Conservation (phyloP, 352 stramenopile species). For the Phytophthora podocarpi region DNA sequence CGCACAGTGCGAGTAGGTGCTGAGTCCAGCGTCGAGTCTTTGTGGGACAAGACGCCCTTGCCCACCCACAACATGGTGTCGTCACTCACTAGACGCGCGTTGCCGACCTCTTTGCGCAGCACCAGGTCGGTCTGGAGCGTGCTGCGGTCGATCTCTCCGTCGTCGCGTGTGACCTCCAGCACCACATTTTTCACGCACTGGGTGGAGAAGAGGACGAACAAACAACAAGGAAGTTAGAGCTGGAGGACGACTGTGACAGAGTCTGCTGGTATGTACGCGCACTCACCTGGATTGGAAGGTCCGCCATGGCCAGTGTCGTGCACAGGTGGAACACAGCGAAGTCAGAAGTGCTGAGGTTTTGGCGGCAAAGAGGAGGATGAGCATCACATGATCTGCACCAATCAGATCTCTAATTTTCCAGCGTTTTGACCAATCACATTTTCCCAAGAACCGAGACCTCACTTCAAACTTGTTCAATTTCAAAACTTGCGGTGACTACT, state of each 20-base stretch:
- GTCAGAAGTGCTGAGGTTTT: slow-evolving; percentile 31
- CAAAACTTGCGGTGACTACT: slow-evolving; percentile 3
- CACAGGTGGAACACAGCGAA: slow-evolving; percentile 17
- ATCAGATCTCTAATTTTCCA: slow-evolving; percentile 3
- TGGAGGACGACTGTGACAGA: neutral
- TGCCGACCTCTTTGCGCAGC: slow-evolving; percentile 83
- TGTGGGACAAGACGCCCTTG: slow-evolving; percentile 49
- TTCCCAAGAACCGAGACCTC: neutral
- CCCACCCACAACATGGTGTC: slow-evolving; percentile 77
- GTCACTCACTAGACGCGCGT: slow-evolving; percentile 76
- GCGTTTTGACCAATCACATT: slow-evolving; percentile 21
- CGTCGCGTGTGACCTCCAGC: slow-evolving; percentile 53
- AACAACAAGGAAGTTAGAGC: neutral
- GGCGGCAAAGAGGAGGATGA: slow-evolving; percentile 43
- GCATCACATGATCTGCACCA: slow-evolving; percentile 15
- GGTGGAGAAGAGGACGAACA: neutral
- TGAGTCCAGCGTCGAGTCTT: slow-evolving; percentile 45
- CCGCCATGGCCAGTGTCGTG: slow-evolving; percentile 24
- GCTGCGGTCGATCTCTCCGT: slow-evolving; percentile 44
- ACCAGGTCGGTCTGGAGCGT: slow-evolving; percentile 49
- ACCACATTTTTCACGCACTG: slow-evolving; percentile 66
- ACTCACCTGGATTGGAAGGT: slow-evolving; percentile 36
- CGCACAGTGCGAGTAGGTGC: slow-evolving; percentile 45
- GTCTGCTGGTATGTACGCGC: neutral
- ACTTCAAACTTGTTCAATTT: slow-evolving; percentile 34